These are phyloP conservation scores for Backusella macrospora DNA, from an alignment of 192 early-diverging fungal genomes.

Conservation along the genomic window DNA sequence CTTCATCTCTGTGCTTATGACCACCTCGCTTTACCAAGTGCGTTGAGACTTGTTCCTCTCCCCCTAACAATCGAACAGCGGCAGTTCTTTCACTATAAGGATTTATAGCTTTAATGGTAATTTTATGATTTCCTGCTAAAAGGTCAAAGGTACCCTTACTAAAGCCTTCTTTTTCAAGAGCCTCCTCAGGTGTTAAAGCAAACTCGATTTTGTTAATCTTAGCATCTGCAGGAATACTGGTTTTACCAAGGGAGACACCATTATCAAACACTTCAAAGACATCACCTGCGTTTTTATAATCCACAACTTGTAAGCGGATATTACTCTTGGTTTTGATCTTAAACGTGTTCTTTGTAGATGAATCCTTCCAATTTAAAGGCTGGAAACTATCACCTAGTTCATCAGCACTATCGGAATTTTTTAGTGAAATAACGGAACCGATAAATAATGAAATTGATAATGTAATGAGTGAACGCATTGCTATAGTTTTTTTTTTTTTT, in stretches of 20 bases:
- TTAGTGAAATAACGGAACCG: conserved; percentile 1
- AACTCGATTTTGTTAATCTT: conserved; percentile 5
- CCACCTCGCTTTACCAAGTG: neutral
- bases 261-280: conserved; percentile 39
- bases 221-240: neutral
- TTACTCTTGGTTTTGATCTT: conserved; percentile 18
- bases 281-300: conserved; percentile 39
- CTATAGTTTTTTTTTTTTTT: conserved; percentile 20
- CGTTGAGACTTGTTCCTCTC: neutral
- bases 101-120: conserved; percentile 31
- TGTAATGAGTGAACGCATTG: neutral
- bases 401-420: neutral
- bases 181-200: conserved; percentile 35
- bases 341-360: conserved; percentile 21
- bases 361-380: conserved; percentile 28
- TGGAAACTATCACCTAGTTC: neutral
- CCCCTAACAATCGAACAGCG: conserved; percentile 27
- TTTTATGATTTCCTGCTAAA: conserved; percentile 28
- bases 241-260: conserved; percentile 24
- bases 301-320: conserved; percentile 29
- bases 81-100: conserved; percentile 30
- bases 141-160: conserved; percentile 31
- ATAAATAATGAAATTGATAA: conserved; percentile 15
- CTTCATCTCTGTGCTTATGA: neutral
- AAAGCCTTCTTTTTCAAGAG: conserved; percentile 27